Base-by-base conservation (phyloP, 345 rosid genomes). In the Linum tenue region DNA sequence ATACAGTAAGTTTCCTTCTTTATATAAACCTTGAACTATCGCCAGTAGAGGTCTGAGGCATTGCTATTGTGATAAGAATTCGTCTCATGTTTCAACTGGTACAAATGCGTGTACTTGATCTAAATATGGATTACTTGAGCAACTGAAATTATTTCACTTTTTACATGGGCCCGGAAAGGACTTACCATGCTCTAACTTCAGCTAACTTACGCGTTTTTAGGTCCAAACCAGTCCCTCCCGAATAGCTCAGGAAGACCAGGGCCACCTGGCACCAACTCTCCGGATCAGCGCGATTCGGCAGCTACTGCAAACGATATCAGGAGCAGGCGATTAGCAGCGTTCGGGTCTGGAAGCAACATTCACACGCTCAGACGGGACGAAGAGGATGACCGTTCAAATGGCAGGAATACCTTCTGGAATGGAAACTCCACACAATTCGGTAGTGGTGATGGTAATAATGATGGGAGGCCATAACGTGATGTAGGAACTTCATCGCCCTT, bases 371-470 rank as follows among this genome's bases (percentile, higher is more conserved):
- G 73, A 65, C 97, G 59, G 2, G 85, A 88, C 37, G 95, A 84
- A 60, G 85, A 92, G 65, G 97, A 87, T 59, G 43, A 62, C 35
- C 78, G 68, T n/a, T 85, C 84, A 69, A 73, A 59, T 17, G 95
- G 71, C 43, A 82, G 86, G 69, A 91, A 91, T 64, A 38, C 90
- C 37, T 91, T 82, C 70, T 87, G 98, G 98, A 91, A 91, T 53
- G 98, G 96, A 70, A 91, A 91, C 66, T 89, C 96, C 3, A 89
- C 98, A 11, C 83, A 91, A 70, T 91, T 83, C 50, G 96, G 96
- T 1, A 83, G 92, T 44, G 72, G 74, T 53, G 73, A 42, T 14
- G 79, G 81, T 56, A 81, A 74, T 70, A 79, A 65, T 10, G 53
- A 48, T 15, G 53, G 14, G 15, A 48, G 14, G 53, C 15, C 15